These are phyloP conservation scores for Aspergillus nidulans DNA, from an alignment of 495 filamentous ascomycete genomes.

Conservation along the genomic window DNA sequence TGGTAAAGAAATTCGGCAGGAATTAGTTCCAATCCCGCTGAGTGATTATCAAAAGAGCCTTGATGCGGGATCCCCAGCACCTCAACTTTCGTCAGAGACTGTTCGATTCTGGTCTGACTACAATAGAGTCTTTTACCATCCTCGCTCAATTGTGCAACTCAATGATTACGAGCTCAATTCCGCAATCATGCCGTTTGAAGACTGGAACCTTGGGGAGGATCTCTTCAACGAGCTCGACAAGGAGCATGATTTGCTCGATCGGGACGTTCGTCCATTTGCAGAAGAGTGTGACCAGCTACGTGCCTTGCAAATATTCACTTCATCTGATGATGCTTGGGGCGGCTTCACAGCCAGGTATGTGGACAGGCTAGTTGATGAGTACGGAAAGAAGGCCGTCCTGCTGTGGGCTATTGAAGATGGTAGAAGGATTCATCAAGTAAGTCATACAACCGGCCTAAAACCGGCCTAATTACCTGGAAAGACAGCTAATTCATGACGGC, in stretches of 20 bases:
- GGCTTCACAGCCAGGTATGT: constrained; percentile 78
- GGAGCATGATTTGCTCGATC: constrained; percentile 82
- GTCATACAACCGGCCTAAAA: no score
- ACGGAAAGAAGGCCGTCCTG: constrained; percentile 79
- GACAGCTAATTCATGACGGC: constrained; percentile 18
- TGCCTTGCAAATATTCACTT: constrained; percentile 75
- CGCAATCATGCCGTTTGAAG: constrained; percentile 74
- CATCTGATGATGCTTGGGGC: constrained; percentile 88
- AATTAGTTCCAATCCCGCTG: constrained; percentile 58
- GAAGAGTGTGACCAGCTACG: constrained; percentile 95
- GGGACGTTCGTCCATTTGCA: constrained; percentile 78
- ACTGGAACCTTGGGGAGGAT: constrained; percentile 73
- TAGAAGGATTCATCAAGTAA: constrained; percentile 54
- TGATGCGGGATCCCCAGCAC: constrained; percentile 57
- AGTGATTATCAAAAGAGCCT: constrained; percentile 75
- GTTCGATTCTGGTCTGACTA: constrained; percentile 97
- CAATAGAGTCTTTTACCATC: constrained; percentile 86
- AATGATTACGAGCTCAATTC: constrained; percentile 81
- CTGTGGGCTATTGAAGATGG: constrained; percentile 76
- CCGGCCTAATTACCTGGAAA: constrained; percentile 1
- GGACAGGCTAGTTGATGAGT: constrained; percentile 81
- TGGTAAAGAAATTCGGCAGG: constrained; percentile 63
- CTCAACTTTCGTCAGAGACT: constrained; percentile 59
- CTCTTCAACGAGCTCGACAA: constrained; percentile 77
- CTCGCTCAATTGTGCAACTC: constrained; percentile 81